Evolutionary conservation across 2,329 filamentous ascomycete genomes (phyloP).

Genomic region (Aspergillus sp.): DNA sequence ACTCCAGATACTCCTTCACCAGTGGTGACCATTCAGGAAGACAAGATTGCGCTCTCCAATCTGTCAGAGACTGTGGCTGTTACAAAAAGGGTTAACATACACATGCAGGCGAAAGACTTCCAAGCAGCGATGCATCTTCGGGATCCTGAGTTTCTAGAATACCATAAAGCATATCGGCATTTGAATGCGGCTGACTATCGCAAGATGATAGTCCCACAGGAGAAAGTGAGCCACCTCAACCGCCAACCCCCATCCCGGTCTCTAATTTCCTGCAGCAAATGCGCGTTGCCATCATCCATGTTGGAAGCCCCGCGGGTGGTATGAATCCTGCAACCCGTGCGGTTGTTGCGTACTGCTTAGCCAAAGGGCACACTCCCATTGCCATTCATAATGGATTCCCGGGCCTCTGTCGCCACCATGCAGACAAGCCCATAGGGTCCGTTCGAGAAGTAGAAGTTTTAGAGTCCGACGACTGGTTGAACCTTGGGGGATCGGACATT

Average conservation of each 20-base stretch:
- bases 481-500: constrained; percentile 93
- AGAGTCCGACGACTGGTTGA: constrained; percentile 94
- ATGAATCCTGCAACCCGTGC: constrained; percentile 96
- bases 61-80: constrained; percentile 85
- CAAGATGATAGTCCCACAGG: constrained; percentile 63
- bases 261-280: constrained; percentile 59
- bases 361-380: constrained; percentile 84
- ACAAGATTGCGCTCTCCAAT: constrained; percentile 89
- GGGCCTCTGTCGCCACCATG: constrained; percentile 85
- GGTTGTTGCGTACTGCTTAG: constrained; percentile 86
- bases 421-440: constrained; percentile 73
- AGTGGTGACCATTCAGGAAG: constrained; percentile 93
- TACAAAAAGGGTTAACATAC: constrained; percentile 80
- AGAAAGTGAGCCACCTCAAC: constrained; percentile 58
- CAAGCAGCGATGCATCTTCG: constrained; percentile 80
- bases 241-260: background rate
- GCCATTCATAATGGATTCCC: constrained; percentile 97
- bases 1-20: constrained; percentile 85
- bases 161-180: constrained; percentile 84
- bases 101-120: constrained; percentile 83
- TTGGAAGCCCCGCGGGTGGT: constrained; percentile 90
- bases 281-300: constrained; percentile 92
- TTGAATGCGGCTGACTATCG: constrained; percentile 79
- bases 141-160: constrained; percentile 89
- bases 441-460: constrained; percentile 87